A percentile compares a stretch with the other conserved stretches of the same genome.
Evolutionary conservation across 306 rosid genomes (phyloP).

Genomic region (Trifolium fragiferum): DNA sequence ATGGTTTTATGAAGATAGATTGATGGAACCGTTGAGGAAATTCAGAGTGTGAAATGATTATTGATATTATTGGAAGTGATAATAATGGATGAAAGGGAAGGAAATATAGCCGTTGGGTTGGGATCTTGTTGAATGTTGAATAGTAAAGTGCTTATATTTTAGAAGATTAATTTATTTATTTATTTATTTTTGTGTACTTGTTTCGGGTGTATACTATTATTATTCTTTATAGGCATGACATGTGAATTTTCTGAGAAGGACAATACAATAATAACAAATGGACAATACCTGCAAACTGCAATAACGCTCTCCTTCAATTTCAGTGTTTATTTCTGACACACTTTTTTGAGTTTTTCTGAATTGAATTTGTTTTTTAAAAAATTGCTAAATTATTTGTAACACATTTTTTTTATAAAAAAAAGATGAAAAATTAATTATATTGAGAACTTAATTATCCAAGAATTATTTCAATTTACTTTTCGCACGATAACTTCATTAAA

Average conservation of each 20-base stretch:
- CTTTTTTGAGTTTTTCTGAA: background rate
- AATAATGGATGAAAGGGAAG: slow-evolving; percentile 29
- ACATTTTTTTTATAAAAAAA: background rate
- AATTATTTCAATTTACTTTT: background rate
- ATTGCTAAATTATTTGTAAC: background rate
- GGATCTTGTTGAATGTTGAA: background rate
- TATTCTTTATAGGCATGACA: slow-evolving; percentile 26
- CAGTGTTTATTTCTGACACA: slow-evolving; percentile 36
- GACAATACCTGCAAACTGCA: slow-evolving; percentile 17
- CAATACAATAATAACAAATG: slow-evolving; percentile 25
- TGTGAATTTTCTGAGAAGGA: slow-evolving; percentile 43
- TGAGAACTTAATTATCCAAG: background rate
- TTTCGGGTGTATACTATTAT: background rate
- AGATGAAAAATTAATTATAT: background rate
- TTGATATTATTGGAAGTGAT: background rate
- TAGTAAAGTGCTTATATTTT: background rate
- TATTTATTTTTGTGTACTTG: background rate
- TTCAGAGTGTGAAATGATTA: background rate
- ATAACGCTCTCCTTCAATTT: slow-evolving; percentile 34
- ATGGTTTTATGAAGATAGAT: slow-evolving; percentile 36
- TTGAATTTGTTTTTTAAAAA: background rate
- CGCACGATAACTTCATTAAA: background rate
- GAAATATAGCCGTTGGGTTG: slow-evolving; percentile 52
- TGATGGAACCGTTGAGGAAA: slow-evolving; percentile 40
- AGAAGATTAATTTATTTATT: background rate